Evolutionary conservation across 345 rosid genomes (phyloP), one percentile per base, ranked within the genome.

Genomic region (Populus alba): DNA sequence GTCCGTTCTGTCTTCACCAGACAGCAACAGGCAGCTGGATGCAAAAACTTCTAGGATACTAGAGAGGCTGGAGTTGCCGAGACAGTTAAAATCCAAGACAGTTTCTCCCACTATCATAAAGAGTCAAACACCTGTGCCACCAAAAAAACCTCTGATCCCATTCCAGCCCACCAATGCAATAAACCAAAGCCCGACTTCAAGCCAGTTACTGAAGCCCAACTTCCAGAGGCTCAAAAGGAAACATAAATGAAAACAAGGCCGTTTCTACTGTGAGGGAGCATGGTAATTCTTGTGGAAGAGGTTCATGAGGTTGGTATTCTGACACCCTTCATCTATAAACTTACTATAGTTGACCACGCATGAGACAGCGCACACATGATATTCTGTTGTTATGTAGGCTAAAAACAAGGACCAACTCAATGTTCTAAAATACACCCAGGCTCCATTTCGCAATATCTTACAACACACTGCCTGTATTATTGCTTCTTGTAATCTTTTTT

Each of bases 51-150:
- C 88, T 20, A 92, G 82, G 90, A 91, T 92, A 85, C 80, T 95
- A 79, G 98, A 94, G 87, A 87, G 98, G 72, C 87, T 92, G 43
- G 98, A 94, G 83, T 85, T 80, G 68, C 98, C 97, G 7, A 90
- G 84, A 80, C 85, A 87, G 88, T 83, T 86, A 59, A 90, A 81
- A 88, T 76, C 87, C 70, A 92, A 83, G 78, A 57, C 67, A 76
- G 81, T 79, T 53, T 88, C 93, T 75, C 91, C 95, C 69, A 80
- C 73, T 43, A 55, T 70, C 73, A 78, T 61, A 73, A 75, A 81
- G 77, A 79, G 82, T 59, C 63, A 88, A 72, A 73, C 85, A 38
- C 38, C 73, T 55, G 10, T 74, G 71, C 72, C 87, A 49, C 83
- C 74, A 49, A 90, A 89, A 75, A 89, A 73, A 81, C 95, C 91